Percentiles rank a stretch among this genome's conserved stretches.
These are phyloP conservation scores for Psidium guajava DNA, from an alignment of 345 rosid genomes.

Conservation along the genomic window DNA sequence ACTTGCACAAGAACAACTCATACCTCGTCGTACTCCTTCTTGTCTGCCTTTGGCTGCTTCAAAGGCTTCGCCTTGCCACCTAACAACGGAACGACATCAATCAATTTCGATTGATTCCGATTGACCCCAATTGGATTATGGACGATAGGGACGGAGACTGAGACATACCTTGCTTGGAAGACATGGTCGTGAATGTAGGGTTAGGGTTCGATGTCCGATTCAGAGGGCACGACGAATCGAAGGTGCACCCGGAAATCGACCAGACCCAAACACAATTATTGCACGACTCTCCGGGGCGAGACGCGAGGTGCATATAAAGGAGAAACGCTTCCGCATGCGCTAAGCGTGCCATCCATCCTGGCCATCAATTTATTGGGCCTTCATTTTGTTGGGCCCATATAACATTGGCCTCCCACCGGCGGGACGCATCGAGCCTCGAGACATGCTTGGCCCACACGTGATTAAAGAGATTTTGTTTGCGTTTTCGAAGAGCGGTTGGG, in stretches of 20 bases:
- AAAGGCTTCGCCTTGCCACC: conserved; percentile 76
- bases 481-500: background rate
- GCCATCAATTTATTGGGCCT: background rate
- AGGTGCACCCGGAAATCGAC: background rate
- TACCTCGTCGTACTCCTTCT: conserved; percentile 85
- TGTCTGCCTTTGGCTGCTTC: conserved; percentile 60
- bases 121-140: background rate
- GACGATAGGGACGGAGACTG: background rate
- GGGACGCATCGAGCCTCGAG: background rate
- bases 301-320: background rate
- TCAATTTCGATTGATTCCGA: background rate
- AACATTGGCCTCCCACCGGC: background rate
- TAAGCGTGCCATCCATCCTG: background rate
- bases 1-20: background rate
- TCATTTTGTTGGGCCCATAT: background rate
- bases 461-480: background rate
- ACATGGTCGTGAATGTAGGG: conserved; percentile 4
- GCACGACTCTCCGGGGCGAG: background rate
- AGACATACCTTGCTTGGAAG: conserved; percentile 12
- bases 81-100: background rate
- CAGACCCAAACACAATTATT: background rate
- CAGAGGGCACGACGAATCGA: background rate
- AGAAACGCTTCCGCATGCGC: background rate
- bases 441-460: background rate
- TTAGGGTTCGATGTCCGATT: background rate